These are phyloP conservation scores for Claviceps purpurea DNA, from an alignment of 2,329 filamentous ascomycete species.

Conservation along the genomic window DNA sequence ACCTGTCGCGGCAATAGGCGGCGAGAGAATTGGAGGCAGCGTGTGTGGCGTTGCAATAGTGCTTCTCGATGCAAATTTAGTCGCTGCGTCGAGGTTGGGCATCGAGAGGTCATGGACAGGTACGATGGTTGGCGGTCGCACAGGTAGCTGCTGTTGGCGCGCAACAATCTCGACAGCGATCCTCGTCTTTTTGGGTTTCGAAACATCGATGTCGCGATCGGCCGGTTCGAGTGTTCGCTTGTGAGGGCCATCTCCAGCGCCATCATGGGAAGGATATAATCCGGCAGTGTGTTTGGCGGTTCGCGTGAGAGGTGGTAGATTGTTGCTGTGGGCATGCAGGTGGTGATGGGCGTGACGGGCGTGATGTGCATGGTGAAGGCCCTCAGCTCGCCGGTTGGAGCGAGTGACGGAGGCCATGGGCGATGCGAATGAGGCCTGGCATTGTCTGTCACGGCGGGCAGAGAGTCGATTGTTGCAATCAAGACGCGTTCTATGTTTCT, in stretches of 20 bases:
- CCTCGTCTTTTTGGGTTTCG: slow-evolving; percentile 34
- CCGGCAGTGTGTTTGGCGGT: slow-evolving; percentile 3
- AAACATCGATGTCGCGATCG: slow-evolving; percentile 30
- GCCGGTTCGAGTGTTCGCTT: slow-evolving; percentile 35
- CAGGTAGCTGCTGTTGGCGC: slow-evolving; percentile 15
- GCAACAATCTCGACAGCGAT: slow-evolving; percentile 40
- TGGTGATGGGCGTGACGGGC: slow-evolving; percentile 11
- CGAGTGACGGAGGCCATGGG: slow-evolving; percentile 40
- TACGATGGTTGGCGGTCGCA: slow-evolving; percentile 12
- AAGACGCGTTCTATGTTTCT: slow-evolving; percentile 1
- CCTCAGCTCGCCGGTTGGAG: slow-evolving; percentile 36
- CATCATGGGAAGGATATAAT: slow-evolving; percentile 15
- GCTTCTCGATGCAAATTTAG: not conserved
- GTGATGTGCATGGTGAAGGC: slow-evolving; percentile 20
- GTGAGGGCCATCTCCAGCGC: slow-evolving; percentile 25
- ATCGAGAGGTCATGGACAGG: slow-evolving; percentile 3
- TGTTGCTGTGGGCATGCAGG: slow-evolving; percentile 17
- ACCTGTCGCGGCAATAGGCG: slow-evolving; percentile 3
- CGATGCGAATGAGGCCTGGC: slow-evolving; percentile 21
- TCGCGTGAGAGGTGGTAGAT: slow-evolving; percentile 11
- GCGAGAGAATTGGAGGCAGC: not conserved
- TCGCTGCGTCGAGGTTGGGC: slow-evolving; percentile 4
- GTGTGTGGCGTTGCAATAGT: not conserved
- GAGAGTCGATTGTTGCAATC: slow-evolving; percentile 3
- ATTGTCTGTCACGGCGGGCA: slow-evolving; percentile 19